Base-by-base conservation (phyloP, 148 eudicot genomes). In the Agrostemma githago region DNA sequence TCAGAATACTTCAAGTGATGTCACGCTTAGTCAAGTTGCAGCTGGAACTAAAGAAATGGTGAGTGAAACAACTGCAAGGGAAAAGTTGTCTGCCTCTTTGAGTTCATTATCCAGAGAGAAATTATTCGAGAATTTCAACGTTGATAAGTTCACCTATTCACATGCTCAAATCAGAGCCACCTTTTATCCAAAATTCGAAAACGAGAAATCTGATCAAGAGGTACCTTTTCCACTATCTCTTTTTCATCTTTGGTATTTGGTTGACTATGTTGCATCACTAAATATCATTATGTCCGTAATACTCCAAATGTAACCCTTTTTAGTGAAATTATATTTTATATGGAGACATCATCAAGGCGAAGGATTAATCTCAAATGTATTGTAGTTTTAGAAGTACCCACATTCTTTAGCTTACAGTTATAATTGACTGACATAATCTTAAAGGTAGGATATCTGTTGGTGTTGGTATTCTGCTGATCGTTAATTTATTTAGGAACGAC, bases 201-300 rank as follows among this genome's bases (percentile, higher is more conserved):
- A 95, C 72, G 99, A 95, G 84, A 95, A 95, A 86, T 92, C 97
- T 73, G 99, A 95, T 80, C 97, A 87, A 80, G 99, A 95, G 96
- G 99, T 95, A 79, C 9, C 16, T 21, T 10, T 66, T 58, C n/a
- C 56, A 19, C 17, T 57, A 15, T 21, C 38, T 68, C 26, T 44
- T 65, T 57, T 73, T 39, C 15, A 51, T 51, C 9, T 4, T 78
- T 14, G 53, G 26, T 39, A 21, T 20, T 61, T 74, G 73, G n/a
- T 17, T 46, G 15, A 61, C 51, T 46, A 42, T 1, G 26, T 43
- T 64, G n/a, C 44, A 19, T 70, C 34, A n/a, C 42, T 2, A 10
- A n/a, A 51, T 62, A n/a, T 60, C 38, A 4, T 41, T 40, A 5
- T 16, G 70, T 40, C 8, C 70, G 8, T 16, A 15, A n/a, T 40